Conservation (phyloP, 306 rosid genomes). For the Vigna angularis region DNA sequence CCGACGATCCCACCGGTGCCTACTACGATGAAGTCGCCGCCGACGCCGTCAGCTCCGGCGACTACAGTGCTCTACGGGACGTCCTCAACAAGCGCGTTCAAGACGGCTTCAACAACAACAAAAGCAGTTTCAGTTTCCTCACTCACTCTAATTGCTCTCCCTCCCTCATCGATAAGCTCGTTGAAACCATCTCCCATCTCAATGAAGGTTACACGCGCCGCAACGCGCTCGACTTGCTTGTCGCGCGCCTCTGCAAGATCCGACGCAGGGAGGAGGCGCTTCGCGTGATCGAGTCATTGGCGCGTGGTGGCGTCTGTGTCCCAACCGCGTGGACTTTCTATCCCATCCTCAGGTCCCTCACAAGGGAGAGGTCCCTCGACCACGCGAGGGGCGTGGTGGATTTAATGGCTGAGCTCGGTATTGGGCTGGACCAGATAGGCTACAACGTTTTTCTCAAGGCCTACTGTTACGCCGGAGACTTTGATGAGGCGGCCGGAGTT, state of each 20-base stretch:
- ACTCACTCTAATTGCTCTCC: constrained; percentile 41
- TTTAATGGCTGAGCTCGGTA: constrained; percentile 45
- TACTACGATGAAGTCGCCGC: constrained; percentile 45
- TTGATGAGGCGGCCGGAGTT: constrained; percentile 43
- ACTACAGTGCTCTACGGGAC: constrained; percentile 46
- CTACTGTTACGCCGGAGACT: constrained; percentile 49
- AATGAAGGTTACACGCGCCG: constrained; percentile 49
- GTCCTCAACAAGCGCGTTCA: constrained; percentile 64
- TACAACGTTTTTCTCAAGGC: constrained; percentile 52
- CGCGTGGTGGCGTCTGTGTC: constrained; percentile 29
- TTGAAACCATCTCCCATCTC: constrained; percentile 47
- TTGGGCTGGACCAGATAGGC: constrained; percentile 44
- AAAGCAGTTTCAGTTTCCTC: constrained; percentile 63
- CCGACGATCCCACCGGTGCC: constrained; percentile 45
- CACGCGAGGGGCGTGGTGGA: constrained; percentile 54
- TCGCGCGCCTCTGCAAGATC: constrained; percentile 64
- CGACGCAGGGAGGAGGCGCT: constrained; percentile 47
- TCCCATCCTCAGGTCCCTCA: constrained; percentile 49
- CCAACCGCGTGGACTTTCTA: constrained; percentile 50
- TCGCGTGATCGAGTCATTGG: constrained; percentile 48
- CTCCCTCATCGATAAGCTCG: constrained; percentile 41
- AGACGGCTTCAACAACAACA: constrained; percentile 59
- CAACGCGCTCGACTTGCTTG: constrained; percentile 61
- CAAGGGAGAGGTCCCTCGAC: constrained; percentile 41
- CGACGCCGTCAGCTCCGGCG: constrained; percentile 52